Conservation (phyloP, 1,284 basidiomycete species). For the Pisolithus thermaeus region DNA sequence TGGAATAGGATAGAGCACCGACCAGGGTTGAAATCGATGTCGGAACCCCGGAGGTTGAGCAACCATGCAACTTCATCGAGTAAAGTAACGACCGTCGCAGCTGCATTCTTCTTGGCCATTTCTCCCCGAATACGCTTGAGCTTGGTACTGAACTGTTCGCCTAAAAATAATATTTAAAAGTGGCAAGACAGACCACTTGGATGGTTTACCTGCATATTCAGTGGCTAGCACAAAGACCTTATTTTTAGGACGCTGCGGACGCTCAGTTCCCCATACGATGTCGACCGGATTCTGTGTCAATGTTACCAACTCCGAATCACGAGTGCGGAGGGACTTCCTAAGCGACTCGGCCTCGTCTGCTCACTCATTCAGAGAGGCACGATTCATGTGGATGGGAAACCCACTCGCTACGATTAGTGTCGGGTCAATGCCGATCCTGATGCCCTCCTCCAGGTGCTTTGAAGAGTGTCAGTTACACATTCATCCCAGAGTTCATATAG, state of each 20-base stretch:
- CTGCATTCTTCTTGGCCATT: conserved; percentile 57
- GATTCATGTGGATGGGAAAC: conserved; percentile 12
- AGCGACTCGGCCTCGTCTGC: conserved; percentile 58
- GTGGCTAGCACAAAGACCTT: conserved; percentile 67
- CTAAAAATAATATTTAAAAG: conserved; percentile 30
- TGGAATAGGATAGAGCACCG: conserved; percentile 5
- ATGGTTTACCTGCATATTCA: conserved; percentile 52
- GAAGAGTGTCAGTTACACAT: conserved; percentile 4
- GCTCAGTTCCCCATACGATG: conserved; percentile 66
- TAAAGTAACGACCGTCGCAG: conserved; percentile 70
- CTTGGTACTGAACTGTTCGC: conserved; percentile 65
- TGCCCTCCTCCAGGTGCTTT: conserved; percentile 57
- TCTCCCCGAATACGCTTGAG: conserved; percentile 62
- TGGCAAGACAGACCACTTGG: not conserved
- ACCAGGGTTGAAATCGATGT: conserved; percentile 90
- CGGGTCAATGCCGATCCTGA: conserved; percentile 79
- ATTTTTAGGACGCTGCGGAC: conserved; percentile 69
- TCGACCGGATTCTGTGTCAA: conserved; percentile 77
- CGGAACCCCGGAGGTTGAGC: conserved; percentile 89
- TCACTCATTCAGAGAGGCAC: conserved; percentile 2
- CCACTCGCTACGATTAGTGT: conserved; percentile 64
- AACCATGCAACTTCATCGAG: conserved; percentile 93
- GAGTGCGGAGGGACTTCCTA: conserved; percentile 44
- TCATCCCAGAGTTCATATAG: conserved; percentile 1
- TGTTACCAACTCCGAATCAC: conserved; percentile 58